Conservation (phyloP, 805 yeast genomes). For the Jamesozyma piceae region DNA sequence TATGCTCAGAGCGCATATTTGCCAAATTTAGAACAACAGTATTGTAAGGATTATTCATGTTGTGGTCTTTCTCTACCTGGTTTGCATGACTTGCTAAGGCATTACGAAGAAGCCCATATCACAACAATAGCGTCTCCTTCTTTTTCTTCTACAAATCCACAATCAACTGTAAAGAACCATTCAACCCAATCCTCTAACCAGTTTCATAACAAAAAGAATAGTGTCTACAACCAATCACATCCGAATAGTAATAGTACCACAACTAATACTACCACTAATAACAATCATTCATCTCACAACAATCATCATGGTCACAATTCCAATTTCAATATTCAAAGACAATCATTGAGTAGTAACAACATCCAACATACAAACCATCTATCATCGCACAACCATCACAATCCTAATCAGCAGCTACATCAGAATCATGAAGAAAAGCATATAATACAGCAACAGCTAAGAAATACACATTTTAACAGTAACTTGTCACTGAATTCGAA, state of each 20-base stretch:
- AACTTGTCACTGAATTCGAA: not conserved
- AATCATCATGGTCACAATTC: not conserved
- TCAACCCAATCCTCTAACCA: not conserved
- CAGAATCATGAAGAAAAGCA: constrained; percentile 3
- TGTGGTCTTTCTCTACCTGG: constrained; percentile 92
- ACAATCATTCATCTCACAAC: not conserved
- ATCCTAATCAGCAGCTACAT: not conserved
- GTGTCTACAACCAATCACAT: not conserved
- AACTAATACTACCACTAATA: not conserved
- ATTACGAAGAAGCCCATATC: constrained; percentile 94
- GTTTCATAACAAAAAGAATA: constrained; percentile 5
- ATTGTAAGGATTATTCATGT: constrained; percentile 92
- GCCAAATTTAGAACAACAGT: constrained; percentile 89
- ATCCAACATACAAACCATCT: not conserved
- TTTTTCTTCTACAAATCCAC: not conserved
- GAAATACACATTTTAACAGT: not conserved
- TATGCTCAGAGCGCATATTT: constrained; percentile 62
- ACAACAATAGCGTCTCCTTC: constrained; percentile 42
- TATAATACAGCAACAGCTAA: constrained; percentile 6
- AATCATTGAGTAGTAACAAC: not conserved
- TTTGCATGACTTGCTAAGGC: constrained; percentile 83
- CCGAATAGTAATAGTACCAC: not conserved
- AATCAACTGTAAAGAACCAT: not conserved
- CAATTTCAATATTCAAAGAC: not conserved
- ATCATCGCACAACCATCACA: not conserved